A percentile compares a stretch with the other conserved stretches of the same genome.
phyloP scores from a whole-genome alignment of 2,329 filamentous ascomycete genomes.

The Setomelanomma holmii region DNA sequence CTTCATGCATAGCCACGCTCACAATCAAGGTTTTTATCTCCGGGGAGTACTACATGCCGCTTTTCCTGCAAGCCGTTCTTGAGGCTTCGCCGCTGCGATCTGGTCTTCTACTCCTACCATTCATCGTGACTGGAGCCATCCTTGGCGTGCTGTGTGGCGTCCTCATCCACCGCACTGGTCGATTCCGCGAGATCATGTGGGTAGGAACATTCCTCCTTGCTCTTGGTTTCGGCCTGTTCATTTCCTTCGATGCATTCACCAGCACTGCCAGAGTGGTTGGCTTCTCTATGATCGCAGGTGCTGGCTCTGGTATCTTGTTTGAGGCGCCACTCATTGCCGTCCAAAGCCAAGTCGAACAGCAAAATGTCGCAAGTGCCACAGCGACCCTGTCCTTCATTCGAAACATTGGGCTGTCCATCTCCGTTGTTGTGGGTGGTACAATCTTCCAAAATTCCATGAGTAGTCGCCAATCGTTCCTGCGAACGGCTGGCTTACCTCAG shows the following conservation, averaged over 20 bases:
- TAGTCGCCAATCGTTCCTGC: constrained; percentile 57
- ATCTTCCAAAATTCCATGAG: constrained; percentile 68
- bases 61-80: constrained; percentile 75
- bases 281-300: constrained; percentile 59
- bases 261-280: constrained; percentile 50
- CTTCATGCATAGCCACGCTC: background rate
- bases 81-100: constrained; percentile 67
- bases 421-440: constrained; percentile 58
- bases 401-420: constrained; percentile 55
- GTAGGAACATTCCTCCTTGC: constrained; percentile 40
- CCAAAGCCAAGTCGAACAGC: constrained; percentile 60
- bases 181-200: constrained; percentile 50
- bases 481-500: constrained; percentile 56
- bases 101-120: constrained; percentile 67
- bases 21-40: constrained; percentile 52
- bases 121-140: constrained; percentile 56
- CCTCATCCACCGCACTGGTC: constrained; percentile 55
- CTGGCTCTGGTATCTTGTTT: constrained; percentile 62
- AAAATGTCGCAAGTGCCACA: constrained; percentile 60
- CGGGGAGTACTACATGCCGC: constrained; percentile 73
- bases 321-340: constrained; percentile 63
- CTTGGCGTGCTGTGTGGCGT: constrained; percentile 57
- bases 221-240: constrained; percentile 46
- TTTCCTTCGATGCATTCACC: constrained; percentile 37
- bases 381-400: constrained; percentile 59